Evolutionary conservation across 176 grass and related monocot genomes (phyloP).

Genomic region (Chrysopogon serrulatus): DNA sequence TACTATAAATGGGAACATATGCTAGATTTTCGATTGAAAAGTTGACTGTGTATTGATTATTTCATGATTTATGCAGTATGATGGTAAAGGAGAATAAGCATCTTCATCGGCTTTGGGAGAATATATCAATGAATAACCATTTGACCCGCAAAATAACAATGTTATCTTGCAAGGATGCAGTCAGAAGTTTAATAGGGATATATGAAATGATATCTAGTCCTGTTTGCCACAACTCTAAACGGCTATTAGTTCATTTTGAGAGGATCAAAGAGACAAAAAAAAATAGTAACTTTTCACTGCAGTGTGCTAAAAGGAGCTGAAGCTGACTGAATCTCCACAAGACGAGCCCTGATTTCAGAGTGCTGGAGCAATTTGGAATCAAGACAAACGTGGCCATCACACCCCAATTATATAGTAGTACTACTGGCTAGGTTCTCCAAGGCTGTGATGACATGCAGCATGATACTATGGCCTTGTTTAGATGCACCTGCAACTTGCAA

Average conservation of each 20-base stretch:
- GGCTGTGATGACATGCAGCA: not conserved
- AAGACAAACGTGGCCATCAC: slow-evolving; percentile 43
- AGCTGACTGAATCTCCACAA: too few species aligned
- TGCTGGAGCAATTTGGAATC: slow-evolving; percentile 42
- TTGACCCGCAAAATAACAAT: slow-evolving; percentile 21
- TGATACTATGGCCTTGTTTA: not conserved
- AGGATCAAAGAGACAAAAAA: not conserved
- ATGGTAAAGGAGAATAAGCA: not conserved
- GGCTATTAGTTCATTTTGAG: not conserved
- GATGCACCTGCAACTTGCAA: too few species aligned
- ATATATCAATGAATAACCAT: slow-evolving; percentile 5
- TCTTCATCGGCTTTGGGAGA: not conserved
- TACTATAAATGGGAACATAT: not conserved
- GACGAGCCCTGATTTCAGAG: not conserved
- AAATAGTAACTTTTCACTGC: too few species aligned
- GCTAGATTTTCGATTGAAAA: not conserved
- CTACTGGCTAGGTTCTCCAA: not conserved
- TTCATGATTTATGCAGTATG: not conserved
- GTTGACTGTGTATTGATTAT: not conserved
- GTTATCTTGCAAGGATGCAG: slow-evolving; percentile 15
- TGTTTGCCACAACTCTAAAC: not conserved
- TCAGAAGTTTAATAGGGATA: not conserved
- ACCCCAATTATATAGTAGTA: not conserved
- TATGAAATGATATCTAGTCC: not conserved
- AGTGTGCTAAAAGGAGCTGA: too few species aligned